Evolutionary conservation across 2,329 filamentous ascomycete species (phyloP).

Genomic region (Dothistroma pini): DNA sequence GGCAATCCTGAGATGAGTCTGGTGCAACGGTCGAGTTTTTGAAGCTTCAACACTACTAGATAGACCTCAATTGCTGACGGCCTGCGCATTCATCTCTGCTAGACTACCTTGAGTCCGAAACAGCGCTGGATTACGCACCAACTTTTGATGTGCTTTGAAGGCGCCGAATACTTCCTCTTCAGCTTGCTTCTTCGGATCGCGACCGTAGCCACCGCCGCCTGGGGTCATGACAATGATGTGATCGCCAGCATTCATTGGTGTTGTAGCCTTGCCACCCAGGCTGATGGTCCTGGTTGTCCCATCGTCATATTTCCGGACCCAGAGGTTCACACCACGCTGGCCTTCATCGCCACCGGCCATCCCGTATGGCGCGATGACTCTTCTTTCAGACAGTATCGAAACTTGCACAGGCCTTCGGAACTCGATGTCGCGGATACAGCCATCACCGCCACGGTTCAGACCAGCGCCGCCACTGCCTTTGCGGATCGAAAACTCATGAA

Average conservation of each 20-base stretch:
- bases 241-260: conserved; percentile 69
- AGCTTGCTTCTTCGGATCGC: conserved; percentile 54
- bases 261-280: conserved; percentile 54
- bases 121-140: conserved; percentile 6
- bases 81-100: conserved; percentile 12
- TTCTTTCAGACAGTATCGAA: conserved; percentile 33
- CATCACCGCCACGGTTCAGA: conserved; percentile 32
- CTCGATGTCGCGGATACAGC: conserved; percentile 33
- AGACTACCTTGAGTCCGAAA: conserved; percentile 12
- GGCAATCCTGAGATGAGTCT: too few relatives aligned
- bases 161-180: conserved; percentile 26
- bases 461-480: conserved; percentile 34
- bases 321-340: conserved; percentile 30
- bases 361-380: conserved; percentile 35
- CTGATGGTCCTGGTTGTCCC: conserved; percentile 22
- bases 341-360: conserved; percentile 35
- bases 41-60: too few relatives aligned
- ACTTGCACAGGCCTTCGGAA: conserved; percentile 29
- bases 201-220: conserved; percentile 73
- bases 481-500: conserved; percentile 59
- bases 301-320: conserved; percentile 27
- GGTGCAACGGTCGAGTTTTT: too few relatives aligned
- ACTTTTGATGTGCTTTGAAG: conserved; percentile 10
- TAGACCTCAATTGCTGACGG: conserved; percentile 7
- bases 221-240: conserved; percentile 75